These are phyloP conservation scores for Aphanomyces astaci DNA, from an alignment of 352 stramenopile genomes.

Conservation along the genomic window DNA sequence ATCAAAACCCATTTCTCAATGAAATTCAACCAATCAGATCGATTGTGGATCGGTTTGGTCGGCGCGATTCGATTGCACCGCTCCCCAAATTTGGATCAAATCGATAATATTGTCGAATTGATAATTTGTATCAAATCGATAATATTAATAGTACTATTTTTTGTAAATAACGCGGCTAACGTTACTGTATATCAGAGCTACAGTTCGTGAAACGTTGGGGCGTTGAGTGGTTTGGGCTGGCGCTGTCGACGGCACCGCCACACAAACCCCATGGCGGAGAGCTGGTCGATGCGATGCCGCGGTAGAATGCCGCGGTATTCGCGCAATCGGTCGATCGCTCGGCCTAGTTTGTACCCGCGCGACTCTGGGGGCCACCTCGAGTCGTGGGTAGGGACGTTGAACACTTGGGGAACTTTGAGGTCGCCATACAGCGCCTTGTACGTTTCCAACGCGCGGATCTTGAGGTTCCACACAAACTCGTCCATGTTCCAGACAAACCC, in stretches of 20 bases:
- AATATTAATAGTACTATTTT: too few relatives aligned
- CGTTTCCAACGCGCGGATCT: neutral
- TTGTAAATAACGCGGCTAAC: too few relatives aligned
- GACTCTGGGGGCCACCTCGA: slow-evolving; percentile 7
- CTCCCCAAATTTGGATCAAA: too few relatives aligned
- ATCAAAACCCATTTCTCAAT: too few relatives aligned
- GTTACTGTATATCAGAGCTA: too few relatives aligned
- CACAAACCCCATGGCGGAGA: neutral
- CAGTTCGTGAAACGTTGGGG: neutral
- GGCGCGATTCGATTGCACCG: too few relatives aligned
- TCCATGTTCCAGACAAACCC: slow-evolving; percentile 23
- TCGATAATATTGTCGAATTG: too few relatives aligned
- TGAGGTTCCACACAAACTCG: slow-evolving; percentile 5
- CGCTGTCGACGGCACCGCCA: slow-evolving; percentile 2
- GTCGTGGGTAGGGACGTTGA: slow-evolving; percentile 15
- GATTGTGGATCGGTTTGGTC: too few relatives aligned
- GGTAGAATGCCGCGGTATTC: neutral
- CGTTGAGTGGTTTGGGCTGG: neutral
- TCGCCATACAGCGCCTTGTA: slow-evolving; percentile 4
- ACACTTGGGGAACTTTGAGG: slow-evolving; percentile 8
- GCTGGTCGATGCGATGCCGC: neutral
- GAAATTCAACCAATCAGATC: too few relatives aligned
- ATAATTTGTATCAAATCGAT: too few relatives aligned
- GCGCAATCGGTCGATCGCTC: slow-evolving; percentile 31
- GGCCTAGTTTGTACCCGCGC: slow-evolving; percentile 6